phyloP scores from a whole-genome alignment of 306 rosid genomes.

The Pterocarpus santalinus region DNA sequence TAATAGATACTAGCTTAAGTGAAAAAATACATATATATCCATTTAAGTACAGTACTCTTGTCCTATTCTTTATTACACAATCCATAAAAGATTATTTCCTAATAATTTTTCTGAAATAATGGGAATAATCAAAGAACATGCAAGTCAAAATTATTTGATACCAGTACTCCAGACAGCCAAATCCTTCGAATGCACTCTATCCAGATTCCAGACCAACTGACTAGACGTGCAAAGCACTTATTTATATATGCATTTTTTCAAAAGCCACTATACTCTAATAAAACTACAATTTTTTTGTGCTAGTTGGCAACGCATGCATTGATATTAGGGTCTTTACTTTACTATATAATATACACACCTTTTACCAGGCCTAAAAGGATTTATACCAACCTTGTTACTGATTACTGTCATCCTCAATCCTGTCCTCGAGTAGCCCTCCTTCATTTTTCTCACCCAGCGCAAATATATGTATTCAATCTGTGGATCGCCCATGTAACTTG shows the following conservation, averaged over 20 bases:
- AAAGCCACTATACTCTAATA: too few species aligned
- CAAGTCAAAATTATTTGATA: background rate
- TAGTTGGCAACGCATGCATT: background rate
- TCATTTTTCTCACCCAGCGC: too few species aligned
- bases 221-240: conserved; percentile 1
- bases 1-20: too few species aligned
- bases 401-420: too few species aligned
- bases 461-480: too few species aligned
- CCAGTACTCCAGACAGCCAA: background rate
- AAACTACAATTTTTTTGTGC: background rate
- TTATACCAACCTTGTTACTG: background rate
- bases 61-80: too few species aligned
- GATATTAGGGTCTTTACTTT: background rate
- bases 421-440: too few species aligned
- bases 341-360: background rate
- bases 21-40: too few species aligned
- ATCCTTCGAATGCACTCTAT: background rate
- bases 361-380: background rate
- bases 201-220: background rate
- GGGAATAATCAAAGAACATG: background rate
- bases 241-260: background rate
- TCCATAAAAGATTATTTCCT: too few species aligned
- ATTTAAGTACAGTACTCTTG: too few species aligned
- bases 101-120: background rate
- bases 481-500: too few species aligned